Evolutionary conservation across 2,329 filamentous ascomycete species (phyloP), one percentile per base, ranked within the genome.

Genomic region (Apiospora phragmitis): DNA sequence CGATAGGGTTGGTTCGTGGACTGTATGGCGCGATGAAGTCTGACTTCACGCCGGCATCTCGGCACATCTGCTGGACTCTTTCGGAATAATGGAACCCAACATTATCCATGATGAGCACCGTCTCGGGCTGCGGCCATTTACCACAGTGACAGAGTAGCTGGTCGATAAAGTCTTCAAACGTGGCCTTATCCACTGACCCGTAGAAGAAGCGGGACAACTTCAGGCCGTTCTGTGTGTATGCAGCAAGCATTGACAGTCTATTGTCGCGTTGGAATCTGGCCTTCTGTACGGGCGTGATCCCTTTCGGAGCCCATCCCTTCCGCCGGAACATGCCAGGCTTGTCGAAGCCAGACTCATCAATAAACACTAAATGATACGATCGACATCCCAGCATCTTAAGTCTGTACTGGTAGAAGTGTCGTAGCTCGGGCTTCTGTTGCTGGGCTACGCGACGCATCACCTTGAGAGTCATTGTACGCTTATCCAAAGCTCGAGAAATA

Each of bases 341-440:
- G 43, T 69, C 51, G 41, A 68, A 38, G 32, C 67, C 67, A 35
- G 67, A 68, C 49, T 68, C 67, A 32, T 68, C 67, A 14, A 68
- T 69, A 41, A 69, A 69, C 26, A 70, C 68, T 26, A 70, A 49
- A 67, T 67, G 38, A 43, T 67, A 70, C 65, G 45, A 68, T 65
- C 51, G 66, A 41, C 51, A 70, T 18, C 49, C 69, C 42, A 65
- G 49, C 51, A 47, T 66, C 51, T 70, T 68, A 29, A 70, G 69
- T 65, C 51, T 70, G 47, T 70, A 70, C 38, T 70, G 49, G 49
- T 68, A 70, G 65, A 70, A 70, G 45, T 68, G 66, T 42, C 66
- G 69, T 42, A 68, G 66, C 49, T 68, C 69, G 32, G 69, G 69
- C 49, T 49, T 68, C 51, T 65, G 67, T 65, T 70, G 69, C 43